phyloP scores from a whole-genome alignment of 2,329 filamentous ascomycete species.

The Colletotrichum sp. region DNA sequence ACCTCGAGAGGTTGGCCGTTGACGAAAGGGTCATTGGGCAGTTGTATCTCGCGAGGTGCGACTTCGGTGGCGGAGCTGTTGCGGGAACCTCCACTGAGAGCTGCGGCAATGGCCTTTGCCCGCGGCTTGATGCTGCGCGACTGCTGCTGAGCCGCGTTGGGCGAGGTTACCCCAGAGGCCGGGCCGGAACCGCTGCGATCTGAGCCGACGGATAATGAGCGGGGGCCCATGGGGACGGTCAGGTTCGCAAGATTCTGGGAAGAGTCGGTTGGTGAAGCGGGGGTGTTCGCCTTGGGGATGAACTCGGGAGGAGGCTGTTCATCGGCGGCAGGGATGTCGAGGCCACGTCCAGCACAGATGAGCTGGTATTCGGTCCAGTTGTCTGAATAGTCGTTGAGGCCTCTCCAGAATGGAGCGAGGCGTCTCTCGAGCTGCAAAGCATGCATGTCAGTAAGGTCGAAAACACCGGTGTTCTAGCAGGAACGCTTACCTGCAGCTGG shows the following conservation, averaged over 20 bases:
- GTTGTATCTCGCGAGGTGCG: constrained; percentile 75
- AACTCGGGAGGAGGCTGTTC: constrained; percentile 76
- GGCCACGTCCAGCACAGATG: constrained; percentile 85
- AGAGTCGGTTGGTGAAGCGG: constrained; percentile 54
- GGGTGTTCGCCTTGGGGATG: constrained; percentile 50
- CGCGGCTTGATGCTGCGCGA: constrained; percentile 71
- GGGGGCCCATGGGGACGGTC: constrained; percentile 78
- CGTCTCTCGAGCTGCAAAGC: constrained; percentile 80
- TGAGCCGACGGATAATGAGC: constrained; percentile 80
- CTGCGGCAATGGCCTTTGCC: constrained; percentile 86
- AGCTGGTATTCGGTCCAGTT: constrained; percentile 95
- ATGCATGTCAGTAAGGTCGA: background rate
- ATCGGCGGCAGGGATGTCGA: constrained; percentile 84
- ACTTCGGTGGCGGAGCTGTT: constrained; percentile 77
- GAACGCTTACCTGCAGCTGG: constrained; percentile 76
- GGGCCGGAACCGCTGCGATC: constrained; percentile 71
- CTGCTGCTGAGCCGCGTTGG: constrained; percentile 40
- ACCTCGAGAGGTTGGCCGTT: constrained; percentile 96
- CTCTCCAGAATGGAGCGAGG: constrained; percentile 94
- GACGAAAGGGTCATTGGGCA: constrained; percentile 84
- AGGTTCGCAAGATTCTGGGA: constrained; percentile 72
- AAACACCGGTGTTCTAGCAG: constrained; percentile 30
- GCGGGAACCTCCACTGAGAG: constrained; percentile 75
- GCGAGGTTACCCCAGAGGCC: constrained; percentile 58
- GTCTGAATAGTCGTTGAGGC: constrained; percentile 85